Conservation (phyloP, 2,329 filamentous ascomycete species). For the Xylaria multiplex region DNA sequence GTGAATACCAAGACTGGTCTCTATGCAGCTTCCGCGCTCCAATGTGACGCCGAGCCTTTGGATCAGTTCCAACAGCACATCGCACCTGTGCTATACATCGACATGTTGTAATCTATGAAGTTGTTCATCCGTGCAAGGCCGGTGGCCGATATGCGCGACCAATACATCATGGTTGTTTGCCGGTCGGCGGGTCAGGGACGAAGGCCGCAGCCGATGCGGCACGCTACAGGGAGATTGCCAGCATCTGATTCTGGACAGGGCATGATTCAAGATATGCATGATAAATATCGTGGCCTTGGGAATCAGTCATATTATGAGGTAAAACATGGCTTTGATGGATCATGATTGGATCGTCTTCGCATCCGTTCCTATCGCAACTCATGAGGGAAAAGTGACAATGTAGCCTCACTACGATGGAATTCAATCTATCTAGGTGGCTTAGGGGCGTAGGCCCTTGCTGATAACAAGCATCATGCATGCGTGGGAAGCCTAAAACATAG, state of each 20-base stretch:
- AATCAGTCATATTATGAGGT: conserved; percentile 29
- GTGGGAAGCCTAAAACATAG: conserved; percentile 17
- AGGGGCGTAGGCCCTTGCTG: conserved; percentile 21
- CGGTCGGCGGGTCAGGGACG: conserved; percentile 47
- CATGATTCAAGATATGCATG: conserved; percentile 33
- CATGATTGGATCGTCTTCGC: conserved; percentile 22
- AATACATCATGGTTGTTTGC: conserved; percentile 46
- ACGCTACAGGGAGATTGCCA: conserved; percentile 41
- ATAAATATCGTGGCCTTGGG: conserved; percentile 22
- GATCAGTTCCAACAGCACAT: conserved; percentile 34
- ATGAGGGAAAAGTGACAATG: conserved; percentile 8
- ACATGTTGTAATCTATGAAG: conserved; percentile 38
- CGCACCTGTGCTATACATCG: conserved; percentile 38
- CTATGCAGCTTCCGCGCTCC: conserved; percentile 39
- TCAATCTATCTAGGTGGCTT: conserved; percentile 10
- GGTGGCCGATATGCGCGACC: conserved; percentile 47
- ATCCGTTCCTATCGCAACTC: conserved; percentile 14
- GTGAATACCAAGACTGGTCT: conserved; percentile 33
- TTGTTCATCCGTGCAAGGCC: conserved; percentile 46
- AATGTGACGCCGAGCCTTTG: conserved; percentile 40
- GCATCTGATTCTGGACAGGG: conserved; percentile 37
- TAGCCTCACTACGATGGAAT: conserved; percentile 17
- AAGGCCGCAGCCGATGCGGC: conserved; percentile 46
- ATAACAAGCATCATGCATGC: conserved; percentile 22
- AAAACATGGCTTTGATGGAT: conserved; percentile 25